phyloP scores from a whole-genome alignment of 345 rosid species.

The Salix exigua region DNA sequence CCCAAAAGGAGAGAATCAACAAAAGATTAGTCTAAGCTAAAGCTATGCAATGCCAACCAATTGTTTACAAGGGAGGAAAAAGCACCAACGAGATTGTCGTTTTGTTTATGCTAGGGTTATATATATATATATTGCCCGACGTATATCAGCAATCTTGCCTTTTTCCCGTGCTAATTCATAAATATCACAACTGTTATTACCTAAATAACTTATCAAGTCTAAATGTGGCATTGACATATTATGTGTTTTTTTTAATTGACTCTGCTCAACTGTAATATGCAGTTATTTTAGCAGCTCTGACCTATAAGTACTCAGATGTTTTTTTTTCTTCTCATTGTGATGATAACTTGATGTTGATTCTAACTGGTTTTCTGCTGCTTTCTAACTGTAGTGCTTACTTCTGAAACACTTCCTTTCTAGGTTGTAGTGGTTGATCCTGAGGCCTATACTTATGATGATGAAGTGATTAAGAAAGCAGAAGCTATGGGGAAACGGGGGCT shows the following conservation, averaged over 20 bases:
- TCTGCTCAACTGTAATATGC: not conserved
- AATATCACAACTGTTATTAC: too few species aligned
- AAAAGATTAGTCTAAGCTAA: not conserved
- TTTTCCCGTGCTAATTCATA: too few species aligned
- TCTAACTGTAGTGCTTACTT: not conserved
- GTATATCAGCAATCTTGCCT: too few species aligned
- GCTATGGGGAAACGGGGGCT: conserved; percentile 93
- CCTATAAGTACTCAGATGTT: not conserved
- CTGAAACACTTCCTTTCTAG: conserved; percentile 25
- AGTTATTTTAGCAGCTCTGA: not conserved
- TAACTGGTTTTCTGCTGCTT: not conserved
- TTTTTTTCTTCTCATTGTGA: not conserved
- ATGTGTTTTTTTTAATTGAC: not conserved
- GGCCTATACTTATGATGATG: conserved; percentile 90
- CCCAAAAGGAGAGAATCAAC: not conserved
- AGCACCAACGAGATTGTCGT: too few species aligned
- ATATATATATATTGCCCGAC: too few species aligned
- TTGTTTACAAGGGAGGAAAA: too few species aligned
- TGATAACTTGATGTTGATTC: not conserved
- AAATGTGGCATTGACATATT: not conserved
- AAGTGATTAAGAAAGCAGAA: conserved; percentile 82
- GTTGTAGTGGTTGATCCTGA: conserved; percentile 80
- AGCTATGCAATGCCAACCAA: conserved; percentile 15
- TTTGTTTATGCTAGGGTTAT: too few species aligned
- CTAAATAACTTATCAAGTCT: too few species aligned